Percentiles rank a stretch among this genome's conserved stretches.
phyloP scores from a whole-genome alignment of 83 land plant genomes.

The Diphasiastrum complanatum region DNA sequence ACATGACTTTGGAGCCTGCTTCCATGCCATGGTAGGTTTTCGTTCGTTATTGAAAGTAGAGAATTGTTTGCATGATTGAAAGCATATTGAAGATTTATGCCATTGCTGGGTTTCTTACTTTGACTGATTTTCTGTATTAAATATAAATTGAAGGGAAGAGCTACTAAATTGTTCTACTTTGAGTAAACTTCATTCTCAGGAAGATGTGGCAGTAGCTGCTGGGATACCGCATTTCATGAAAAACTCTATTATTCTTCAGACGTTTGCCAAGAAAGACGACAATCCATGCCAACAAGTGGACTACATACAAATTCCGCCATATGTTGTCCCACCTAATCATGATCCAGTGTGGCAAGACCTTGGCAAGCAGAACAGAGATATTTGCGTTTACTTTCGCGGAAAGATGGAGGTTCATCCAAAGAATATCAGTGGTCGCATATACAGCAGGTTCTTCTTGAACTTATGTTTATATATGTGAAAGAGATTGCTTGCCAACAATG shows the following conservation, averaged over 20 bases:
- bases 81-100: no score
- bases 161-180: no score
- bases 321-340: constrained; percentile 43
- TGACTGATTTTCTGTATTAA: not conserved
- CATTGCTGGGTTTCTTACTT: not conserved
- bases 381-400: constrained; percentile 65
- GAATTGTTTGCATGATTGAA: no score
- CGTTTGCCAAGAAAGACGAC: constrained; percentile 53
- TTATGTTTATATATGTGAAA: not conserved
- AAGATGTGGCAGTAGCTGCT: constrained; percentile 58
- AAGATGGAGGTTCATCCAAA: constrained; percentile 96
- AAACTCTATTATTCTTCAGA: constrained; percentile 75
- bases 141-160: no score
- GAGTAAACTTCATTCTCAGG: constrained; percentile 45
- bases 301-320: constrained; percentile 73
- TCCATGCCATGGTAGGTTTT: constrained; percentile 74
- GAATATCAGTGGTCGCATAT: constrained; percentile 71
- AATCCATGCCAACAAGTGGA: constrained; percentile 77
- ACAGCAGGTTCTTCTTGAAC: constrained; percentile 58
- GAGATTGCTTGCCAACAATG: not conserved
- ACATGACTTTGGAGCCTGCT: constrained; percentile 91
- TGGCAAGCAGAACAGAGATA: constrained; percentile 31
- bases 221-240: constrained; percentile 70
- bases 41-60: no score
- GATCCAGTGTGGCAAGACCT: constrained; percentile 19